Evolutionary conservation across 805 yeast species (phyloP).

Genomic region (Candida stauntonica): DNA sequence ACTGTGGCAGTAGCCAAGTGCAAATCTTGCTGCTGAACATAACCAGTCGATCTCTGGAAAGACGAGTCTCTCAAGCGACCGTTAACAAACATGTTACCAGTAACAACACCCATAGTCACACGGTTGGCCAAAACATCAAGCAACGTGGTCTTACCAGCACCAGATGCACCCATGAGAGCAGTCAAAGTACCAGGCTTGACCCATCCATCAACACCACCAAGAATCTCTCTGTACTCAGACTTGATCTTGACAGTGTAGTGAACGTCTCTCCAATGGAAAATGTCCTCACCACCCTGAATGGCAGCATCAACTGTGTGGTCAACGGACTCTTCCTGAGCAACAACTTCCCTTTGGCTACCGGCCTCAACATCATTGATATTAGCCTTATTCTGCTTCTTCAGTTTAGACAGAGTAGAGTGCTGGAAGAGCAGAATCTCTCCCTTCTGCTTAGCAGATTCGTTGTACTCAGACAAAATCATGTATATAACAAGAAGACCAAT

Average conservation of each 20-base stretch:
- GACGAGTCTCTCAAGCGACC: conserved; percentile 57
- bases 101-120: conserved; percentile 64
- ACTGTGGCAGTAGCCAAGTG: conserved; percentile 65
- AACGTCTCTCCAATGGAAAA: conserved; percentile 76
- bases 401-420: conserved; percentile 40
- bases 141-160: conserved; percentile 78
- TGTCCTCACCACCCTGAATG: conserved; percentile 38
- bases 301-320: conserved; percentile 25
- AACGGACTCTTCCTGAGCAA: conserved; percentile 19
- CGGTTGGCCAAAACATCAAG: conserved; percentile 69
- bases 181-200: conserved; percentile 80
- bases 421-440: conserved; percentile 69
- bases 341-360: conserved; percentile 28
- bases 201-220: conserved; percentile 72
- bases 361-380: conserved; percentile 25
- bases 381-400: conserved; percentile 37
- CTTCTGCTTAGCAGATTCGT: conserved; percentile 60
- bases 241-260: conserved; percentile 66
- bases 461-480: conserved; percentile 49
- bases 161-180: conserved; percentile 74
- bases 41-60: conserved; percentile 51
- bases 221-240: conserved; percentile 53
- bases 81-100: conserved; percentile 64
- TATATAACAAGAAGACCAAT: conserved; percentile 52
- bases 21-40: conserved; percentile 74